These are phyloP conservation scores for Cicer pinnatifidum DNA, from an alignment of 306 rosid genomes.

Conservation along the genomic window DNA sequence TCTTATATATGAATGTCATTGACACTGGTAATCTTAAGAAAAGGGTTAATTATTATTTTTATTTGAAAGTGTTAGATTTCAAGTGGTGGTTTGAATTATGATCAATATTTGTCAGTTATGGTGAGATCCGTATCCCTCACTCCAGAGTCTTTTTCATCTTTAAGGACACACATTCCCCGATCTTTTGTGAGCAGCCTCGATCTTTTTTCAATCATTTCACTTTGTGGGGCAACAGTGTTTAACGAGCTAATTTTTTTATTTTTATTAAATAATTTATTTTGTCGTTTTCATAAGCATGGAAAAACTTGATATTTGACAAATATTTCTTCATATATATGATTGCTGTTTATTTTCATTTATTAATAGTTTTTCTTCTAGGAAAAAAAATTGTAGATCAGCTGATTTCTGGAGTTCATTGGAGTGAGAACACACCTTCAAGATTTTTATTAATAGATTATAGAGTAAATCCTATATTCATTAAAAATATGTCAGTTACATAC, in stretches of 20 bases:
- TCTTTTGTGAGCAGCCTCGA: too few relatives aligned
- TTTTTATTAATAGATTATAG: too few relatives aligned
- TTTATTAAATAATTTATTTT: background rate
- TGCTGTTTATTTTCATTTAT: too few relatives aligned
- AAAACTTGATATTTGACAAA: too few relatives aligned
- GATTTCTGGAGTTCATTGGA: too few relatives aligned
- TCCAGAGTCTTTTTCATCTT: conserved; percentile 14
- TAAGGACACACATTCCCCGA: conserved; percentile 14
- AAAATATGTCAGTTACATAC: too few relatives aligned
- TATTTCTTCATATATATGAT: too few relatives aligned
- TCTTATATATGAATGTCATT: background rate
- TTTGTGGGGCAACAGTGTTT: conserved; percentile 40
- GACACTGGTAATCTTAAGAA: background rate
- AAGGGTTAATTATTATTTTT: conserved; percentile 24
- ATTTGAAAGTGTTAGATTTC: background rate
- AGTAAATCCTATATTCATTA: too few relatives aligned
- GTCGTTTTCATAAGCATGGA: too few relatives aligned
- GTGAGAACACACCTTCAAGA: too few relatives aligned
- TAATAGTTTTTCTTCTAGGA: too few relatives aligned
- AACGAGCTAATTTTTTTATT: background rate
- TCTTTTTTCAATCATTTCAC: conserved; percentile 39
- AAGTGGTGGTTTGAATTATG: conserved; percentile 10
- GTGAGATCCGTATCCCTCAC: conserved; percentile 15
- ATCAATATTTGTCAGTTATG: conserved; percentile 27
- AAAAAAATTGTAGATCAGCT: too few relatives aligned